Conservation (phyloP, 192 early-diverging fungal species). For the Gonapodya prolifera region DNA sequence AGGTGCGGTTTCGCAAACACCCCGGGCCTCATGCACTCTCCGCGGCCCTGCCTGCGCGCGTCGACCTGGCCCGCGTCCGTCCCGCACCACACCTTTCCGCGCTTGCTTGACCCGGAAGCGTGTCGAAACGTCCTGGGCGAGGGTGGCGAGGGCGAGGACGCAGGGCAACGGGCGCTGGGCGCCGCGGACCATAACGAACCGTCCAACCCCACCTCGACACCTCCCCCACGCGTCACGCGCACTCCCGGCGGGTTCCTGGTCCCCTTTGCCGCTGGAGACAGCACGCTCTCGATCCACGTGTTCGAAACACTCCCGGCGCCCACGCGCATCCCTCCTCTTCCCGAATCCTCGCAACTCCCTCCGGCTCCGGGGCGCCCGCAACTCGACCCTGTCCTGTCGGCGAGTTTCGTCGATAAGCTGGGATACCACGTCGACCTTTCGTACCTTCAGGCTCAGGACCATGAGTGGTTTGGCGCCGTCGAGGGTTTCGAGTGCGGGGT, state of each 20-base stretch:
- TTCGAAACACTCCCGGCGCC: background rate
- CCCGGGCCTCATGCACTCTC: background rate
- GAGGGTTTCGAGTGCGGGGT: background rate
- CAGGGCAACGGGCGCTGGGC: too few relatives aligned
- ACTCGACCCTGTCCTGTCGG: background rate
- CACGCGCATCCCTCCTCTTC: background rate
- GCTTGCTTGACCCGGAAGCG: background rate
- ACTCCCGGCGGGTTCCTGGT: background rate
- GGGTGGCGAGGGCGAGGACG: background rate
- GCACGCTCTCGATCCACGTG: background rate
- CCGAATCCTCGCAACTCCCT: background rate
- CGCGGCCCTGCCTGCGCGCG: background rate
- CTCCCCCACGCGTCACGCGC: background rate
- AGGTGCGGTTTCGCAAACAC: background rate
- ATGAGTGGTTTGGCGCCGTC: background rate
- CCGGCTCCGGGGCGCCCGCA: background rate
- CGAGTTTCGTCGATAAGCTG: background rate
- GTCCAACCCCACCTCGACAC: too few relatives aligned
- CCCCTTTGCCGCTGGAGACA: background rate
- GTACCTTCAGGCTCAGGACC: background rate
- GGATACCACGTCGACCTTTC: background rate
- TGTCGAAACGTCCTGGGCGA: background rate
- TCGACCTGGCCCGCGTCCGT: background rate
- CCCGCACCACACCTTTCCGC: background rate
- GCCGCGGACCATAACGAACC: background rate